Evolutionary conservation across 192 early-diverging fungal genomes (phyloP), one percentile per base, ranked within the genome.

Genomic region (Backusella westeae): DNA sequence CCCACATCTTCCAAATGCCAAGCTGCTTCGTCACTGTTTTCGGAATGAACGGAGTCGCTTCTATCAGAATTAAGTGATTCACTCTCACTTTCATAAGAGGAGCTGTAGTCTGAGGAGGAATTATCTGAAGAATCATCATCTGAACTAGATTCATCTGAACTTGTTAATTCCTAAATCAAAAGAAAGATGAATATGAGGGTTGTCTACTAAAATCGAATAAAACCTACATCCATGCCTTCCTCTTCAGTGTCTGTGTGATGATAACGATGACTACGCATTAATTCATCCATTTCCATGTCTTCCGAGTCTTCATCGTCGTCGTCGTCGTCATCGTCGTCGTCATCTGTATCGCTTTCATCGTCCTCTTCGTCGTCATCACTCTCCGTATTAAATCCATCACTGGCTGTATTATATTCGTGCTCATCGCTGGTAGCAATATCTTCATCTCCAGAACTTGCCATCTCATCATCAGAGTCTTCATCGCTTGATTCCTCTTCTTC

Each of bases 221-320:
- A 69, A 7, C 85, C 35, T 81, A 80, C 68, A 82, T 80, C 72
- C 32, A 70, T 74, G 8, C 87, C 87, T 67, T 87, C 83, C 44
- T 90, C 88, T 38, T 82, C 82, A 67, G 81, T 76, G 38, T 76
- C 79, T 23, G 82, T 73, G 41, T 81, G 73, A 41, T 75, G 76
- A 39, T 72, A 78, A 23, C 80, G 81, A 41, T 85, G 85, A 29
- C 87, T 85, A 19, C 75, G 83, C 35, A 83, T 82, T 10, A 89
- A 88, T 23, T 81, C 86, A n/a, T 91, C 93, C 19, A 89, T 85
- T 34, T 86, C 88, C 34, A 86, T 86, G 41, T 91, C 88, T 26
- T 87, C 78, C 23, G 81, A 75, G 34, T 80, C 85, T 17, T 91
- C 92, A 6, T 88, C 38, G 38, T 39, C 38, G 9, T 39, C 38